Evolutionary conservation across 2,329 filamentous ascomycete species (phyloP).

Genomic region (Botryotinia calthae): DNA sequence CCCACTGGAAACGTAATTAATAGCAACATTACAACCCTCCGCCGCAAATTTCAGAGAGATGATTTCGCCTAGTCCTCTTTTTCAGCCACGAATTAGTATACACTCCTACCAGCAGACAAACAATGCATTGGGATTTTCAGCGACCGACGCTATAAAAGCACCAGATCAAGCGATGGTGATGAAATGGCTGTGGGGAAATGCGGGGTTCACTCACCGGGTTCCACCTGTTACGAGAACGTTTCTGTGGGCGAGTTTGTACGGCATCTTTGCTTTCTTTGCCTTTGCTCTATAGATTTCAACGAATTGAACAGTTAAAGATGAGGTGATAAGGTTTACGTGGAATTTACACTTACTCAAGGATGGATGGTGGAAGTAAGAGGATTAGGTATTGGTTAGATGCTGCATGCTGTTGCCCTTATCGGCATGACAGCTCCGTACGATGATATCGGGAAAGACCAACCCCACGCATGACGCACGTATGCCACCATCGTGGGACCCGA

Average conservation of each 20-base stretch:
- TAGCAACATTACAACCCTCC: slow-evolving; percentile 60
- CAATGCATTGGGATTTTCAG: not conserved
- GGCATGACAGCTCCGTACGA: not conserved
- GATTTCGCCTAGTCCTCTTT: slow-evolving; percentile 61
- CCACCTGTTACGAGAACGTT: slow-evolving; percentile 65
- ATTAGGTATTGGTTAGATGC: not conserved
- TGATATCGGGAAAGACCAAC: not conserved
- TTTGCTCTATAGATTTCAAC: not conserved
- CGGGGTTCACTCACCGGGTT: slow-evolving; percentile 50
- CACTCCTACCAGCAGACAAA: not conserved
- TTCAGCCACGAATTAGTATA: not conserved
- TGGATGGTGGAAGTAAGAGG: not conserved
- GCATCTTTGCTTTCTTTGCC: slow-evolving; percentile 46
- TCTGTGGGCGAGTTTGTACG: slow-evolving; percentile 58
- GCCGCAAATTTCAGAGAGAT: slow-evolving; percentile 60
- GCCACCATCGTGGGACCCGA: not conserved
- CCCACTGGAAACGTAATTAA: slow-evolving; percentile 61
- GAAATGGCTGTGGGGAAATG: not conserved
- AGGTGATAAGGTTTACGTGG: not conserved
- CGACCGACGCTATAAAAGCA: not conserved
- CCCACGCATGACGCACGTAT: slow-evolving; percentile 1
- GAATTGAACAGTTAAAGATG: not conserved
- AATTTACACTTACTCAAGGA: not conserved
- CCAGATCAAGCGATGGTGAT: not conserved
- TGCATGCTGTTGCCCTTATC: not conserved